Percentiles rank a stretch among this genome's conserved stretches.
Conservation (phyloP, 2,329 filamentous ascomycete species). For the Aureobasidium sp. region DNA sequence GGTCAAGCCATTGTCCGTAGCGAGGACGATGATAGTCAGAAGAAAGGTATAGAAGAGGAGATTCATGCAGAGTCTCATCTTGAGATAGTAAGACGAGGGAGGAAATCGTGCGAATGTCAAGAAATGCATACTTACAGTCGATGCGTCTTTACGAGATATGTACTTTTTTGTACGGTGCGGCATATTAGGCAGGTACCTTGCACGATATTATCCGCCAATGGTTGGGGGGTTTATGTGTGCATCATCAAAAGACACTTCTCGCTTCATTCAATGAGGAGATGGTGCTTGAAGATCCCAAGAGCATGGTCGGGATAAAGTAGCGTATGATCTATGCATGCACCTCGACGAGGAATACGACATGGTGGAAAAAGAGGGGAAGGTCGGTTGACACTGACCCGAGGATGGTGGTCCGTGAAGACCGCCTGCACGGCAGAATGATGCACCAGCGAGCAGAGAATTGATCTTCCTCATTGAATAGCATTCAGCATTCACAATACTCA, state of each 20-base stretch:
- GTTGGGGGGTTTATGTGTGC: background rate
- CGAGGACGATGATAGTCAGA: background rate
- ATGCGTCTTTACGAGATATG: background rate
- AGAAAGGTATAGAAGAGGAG: background rate
- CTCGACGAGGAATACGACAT: background rate
- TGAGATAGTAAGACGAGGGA: background rate
- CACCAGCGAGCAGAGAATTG: background rate
- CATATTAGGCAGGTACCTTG: background rate
- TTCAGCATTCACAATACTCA: no score
- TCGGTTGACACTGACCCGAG: background rate
- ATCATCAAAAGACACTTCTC: background rate
- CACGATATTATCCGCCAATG: constrained; percentile 13
- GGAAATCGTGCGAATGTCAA: background rate
- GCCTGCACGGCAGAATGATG: background rate
- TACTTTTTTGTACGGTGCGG: background rate
- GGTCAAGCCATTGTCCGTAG: constrained; percentile 24
- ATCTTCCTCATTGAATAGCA: background rate
- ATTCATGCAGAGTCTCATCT: background rate
- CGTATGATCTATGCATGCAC: background rate
- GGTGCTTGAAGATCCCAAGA: background rate
- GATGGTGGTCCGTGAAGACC: background rate
- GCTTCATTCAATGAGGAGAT: background rate
- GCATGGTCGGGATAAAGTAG: background rate
- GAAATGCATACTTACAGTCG: background rate
- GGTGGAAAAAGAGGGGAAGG: background rate